These are phyloP conservation scores for Aspergillus biplanus DNA, from an alignment of 495 filamentous ascomycete species.

Conservation along the genomic window DNA sequence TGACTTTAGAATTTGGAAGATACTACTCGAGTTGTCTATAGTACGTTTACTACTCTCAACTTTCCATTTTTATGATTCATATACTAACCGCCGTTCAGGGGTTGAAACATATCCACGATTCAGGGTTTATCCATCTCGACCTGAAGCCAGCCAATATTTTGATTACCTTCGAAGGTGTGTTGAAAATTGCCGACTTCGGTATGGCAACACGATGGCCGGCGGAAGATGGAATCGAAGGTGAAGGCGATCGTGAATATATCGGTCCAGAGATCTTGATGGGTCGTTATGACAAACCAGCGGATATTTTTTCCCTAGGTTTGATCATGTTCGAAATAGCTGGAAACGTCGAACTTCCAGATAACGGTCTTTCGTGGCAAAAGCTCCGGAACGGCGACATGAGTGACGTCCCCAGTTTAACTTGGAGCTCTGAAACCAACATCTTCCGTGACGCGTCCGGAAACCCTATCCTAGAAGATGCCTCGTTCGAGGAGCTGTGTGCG, in stretches of 20 bases:
- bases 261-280: constrained; percentile 87
- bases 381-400: constrained; percentile 85
- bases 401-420: constrained; percentile 81
- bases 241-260: constrained; percentile 96
- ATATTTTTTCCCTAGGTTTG: constrained; percentile 90
- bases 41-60: constrained; percentile 43
- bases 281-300: constrained; percentile 83
- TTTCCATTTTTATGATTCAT: constrained; percentile 1
- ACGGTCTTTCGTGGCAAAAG: constrained; percentile 85
- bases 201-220: constrained; percentile 84
- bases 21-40: constrained; percentile 78
- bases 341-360: constrained; percentile 89
- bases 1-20: constrained; percentile 98
- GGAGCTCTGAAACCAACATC: constrained; percentile 69
- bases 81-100: constrained; percentile 62
- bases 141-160: constrained; percentile 94
- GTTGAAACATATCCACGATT: constrained; percentile 82
- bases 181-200: constrained; percentile 97
- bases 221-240: constrained; percentile 75
- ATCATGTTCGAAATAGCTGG: constrained; percentile 93
- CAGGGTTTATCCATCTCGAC: constrained; percentile 90
- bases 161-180: constrained; percentile 83
- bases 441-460: constrained; percentile 77
- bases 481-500: constrained; percentile 55
- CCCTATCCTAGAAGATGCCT: constrained; percentile 52